Percentiles rank a stretch among this genome's conserved stretches.
These are phyloP conservation scores for Sclerotinia trifoliorum DNA, from an alignment of 2,329 filamentous ascomycete species.

Conservation along the genomic window DNA sequence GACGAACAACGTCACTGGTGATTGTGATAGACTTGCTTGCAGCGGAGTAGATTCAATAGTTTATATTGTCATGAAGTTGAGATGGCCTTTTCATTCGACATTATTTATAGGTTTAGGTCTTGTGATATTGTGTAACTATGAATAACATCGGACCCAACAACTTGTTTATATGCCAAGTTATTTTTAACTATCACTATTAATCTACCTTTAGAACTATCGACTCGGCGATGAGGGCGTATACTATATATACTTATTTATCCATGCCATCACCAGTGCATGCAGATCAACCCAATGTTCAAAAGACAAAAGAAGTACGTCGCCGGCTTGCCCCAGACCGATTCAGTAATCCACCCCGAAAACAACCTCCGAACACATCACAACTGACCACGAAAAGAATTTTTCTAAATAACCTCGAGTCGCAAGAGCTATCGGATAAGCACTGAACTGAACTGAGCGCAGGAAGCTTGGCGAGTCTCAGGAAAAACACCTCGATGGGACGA, in stretches of 20 bases:
- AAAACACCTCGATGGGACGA: slow-evolving; percentile 33
- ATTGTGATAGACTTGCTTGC: slow-evolving; percentile 9
- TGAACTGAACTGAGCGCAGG: slow-evolving; percentile 27
- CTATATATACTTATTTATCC: slow-evolving; percentile 14
- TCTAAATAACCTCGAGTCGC: slow-evolving; percentile 24
- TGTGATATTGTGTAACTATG: slow-evolving; percentile 19
- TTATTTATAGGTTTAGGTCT: slow-evolving; percentile 17
- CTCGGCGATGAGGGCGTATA: slow-evolving; percentile 1
- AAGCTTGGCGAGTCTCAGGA: slow-evolving; percentile 37
- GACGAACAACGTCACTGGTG: not conserved
- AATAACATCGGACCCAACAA: slow-evolving; percentile 9
- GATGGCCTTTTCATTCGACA: slow-evolving; percentile 5
- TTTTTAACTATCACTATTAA: not conserved
- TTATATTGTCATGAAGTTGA: not conserved
- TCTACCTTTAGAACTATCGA: slow-evolving; percentile 2
- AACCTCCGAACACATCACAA: slow-evolving; percentile 6
- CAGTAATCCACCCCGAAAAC: slow-evolving; percentile 12
- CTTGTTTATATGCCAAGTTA: slow-evolving; percentile 13
- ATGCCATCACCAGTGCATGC: not conserved
- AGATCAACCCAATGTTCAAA: not conserved
- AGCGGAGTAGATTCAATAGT: slow-evolving; percentile 20
- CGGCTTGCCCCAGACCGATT: not conserved
- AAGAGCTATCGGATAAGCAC: slow-evolving; percentile 16
- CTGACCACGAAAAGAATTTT: slow-evolving; percentile 11
- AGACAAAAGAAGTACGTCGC: not conserved